Evolutionary conservation across 2,329 filamentous ascomycete species (phyloP), one percentile per base, ranked within the genome.

Genomic region (Diaporthe velutina): DNA sequence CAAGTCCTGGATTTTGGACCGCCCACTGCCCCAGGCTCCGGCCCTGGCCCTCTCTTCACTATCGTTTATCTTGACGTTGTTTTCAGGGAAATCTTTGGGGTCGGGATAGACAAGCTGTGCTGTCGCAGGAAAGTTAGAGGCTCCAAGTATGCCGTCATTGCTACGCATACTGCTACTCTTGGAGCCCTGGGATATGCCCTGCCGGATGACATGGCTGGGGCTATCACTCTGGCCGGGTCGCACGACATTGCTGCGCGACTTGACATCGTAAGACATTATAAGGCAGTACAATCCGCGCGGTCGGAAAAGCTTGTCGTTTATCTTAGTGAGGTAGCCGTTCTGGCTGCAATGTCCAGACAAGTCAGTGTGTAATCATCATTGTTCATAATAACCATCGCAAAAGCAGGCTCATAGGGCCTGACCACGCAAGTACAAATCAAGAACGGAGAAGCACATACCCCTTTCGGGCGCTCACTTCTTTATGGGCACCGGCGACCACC

Each of bases 251-350:
- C 57, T 25, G 22, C 57, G 35, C 7, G 57, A 60, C 35, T 60
- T 60, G 6, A 60, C 57, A 8, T 60, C 57, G 35, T 60, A 60
- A 22, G 33, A 60, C 57, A 60, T 60, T 12, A 60, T 60, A 3
- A 60, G 57, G n/a, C 57, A 60, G 15, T 28, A 25, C 2, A 60
- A 3, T 1, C 57, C 57, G 0, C 57, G 57, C 15, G 57, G 35
- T 6, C 35, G 57, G 33, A 60, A 60, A 15, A 60, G 22, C 19
- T 38, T 35, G 13, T 60, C 35, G 35, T 60, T 60, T 35, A 60
- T 40, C 13, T 25, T 60, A 7, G 35, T n/a, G 10, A 60, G n/a
- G 22, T 60, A 60, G 13, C 33, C 57, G 13, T 60, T 60, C 30
- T 60, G 57, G 22, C 57, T 60, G n/a, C 52, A 33, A 10, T 1